Evolutionary conservation across 495 filamentous ascomycete genomes (phyloP).

Genomic region (Amorphotheca resinae): DNA sequence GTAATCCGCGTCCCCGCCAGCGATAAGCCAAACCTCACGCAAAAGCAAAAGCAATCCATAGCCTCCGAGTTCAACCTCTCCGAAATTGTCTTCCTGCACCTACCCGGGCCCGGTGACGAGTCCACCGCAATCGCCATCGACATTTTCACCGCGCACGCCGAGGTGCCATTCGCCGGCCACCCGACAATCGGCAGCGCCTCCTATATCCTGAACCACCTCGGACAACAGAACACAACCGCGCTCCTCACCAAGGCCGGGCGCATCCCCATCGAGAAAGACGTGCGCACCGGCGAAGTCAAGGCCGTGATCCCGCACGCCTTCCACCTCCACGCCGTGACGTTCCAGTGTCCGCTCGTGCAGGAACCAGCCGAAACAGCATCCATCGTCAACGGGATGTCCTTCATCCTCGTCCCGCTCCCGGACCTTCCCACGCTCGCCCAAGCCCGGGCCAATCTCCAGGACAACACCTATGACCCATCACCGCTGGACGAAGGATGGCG

Average conservation of each 20-base stretch:
- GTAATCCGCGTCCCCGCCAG: conserved; percentile 39
- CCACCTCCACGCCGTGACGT: conserved; percentile 40
- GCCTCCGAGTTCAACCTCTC: conserved; percentile 75
- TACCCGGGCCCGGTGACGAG: conserved; percentile 18
- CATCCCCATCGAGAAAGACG: conserved; percentile 33
- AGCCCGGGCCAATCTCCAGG: conserved; percentile 13
- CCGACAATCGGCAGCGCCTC: conserved; percentile 60
- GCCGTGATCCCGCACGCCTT: conserved; percentile 54
- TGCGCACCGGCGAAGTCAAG: conserved; percentile 26
- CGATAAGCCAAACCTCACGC: conserved; percentile 18
- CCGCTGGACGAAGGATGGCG: conserved; percentile 46
- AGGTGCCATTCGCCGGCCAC: conserved; percentile 68
- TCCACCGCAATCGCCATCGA: conserved; percentile 37
- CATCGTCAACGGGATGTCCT: conserved; percentile 60
- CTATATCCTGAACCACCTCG: conserved; percentile 29
- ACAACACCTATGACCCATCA: not conserved
- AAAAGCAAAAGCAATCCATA: conserved; percentile 49
- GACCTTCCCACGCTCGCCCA: conserved; percentile 30
- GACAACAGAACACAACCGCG: conserved; percentile 20
- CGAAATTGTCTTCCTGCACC: conserved; percentile 69
- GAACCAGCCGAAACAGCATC: conserved; percentile 40
- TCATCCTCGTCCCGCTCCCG: conserved; percentile 41
- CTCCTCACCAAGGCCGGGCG: conserved; percentile 50
- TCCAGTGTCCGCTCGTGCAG: conserved; percentile 19
- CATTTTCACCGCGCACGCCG: conserved; percentile 52